Evolutionary conservation across 257 asterid genomes (phyloP).

Genomic region (Solanum etuberosum): DNA sequence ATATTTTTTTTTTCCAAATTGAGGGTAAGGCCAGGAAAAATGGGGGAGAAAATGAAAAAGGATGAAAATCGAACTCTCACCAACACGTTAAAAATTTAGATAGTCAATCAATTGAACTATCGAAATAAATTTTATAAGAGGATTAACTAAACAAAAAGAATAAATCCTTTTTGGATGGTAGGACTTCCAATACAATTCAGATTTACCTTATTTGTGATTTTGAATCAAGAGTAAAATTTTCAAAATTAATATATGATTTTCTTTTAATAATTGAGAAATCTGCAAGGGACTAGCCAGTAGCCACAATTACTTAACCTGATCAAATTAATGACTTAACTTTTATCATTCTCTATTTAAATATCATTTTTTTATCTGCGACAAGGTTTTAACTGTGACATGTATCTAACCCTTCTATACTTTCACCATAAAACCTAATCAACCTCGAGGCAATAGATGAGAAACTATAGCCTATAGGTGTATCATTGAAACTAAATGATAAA

Average conservation of each 20-base stretch:
- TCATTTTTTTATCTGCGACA: accelerated
- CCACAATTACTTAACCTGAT: too few relatives aligned
- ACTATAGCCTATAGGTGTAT: not conserved
- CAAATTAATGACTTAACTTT: too few relatives aligned
- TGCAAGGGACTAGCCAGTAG: too few relatives aligned
- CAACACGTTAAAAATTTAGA: too few relatives aligned
- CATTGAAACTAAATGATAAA: not conserved
- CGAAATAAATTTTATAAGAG: not conserved
- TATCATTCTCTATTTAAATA: not conserved
- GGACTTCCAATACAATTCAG: not conserved
- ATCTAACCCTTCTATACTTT: too few relatives aligned
- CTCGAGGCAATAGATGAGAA: not conserved
- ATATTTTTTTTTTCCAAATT: not conserved
- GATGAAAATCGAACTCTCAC: not conserved
- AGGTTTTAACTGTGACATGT: not conserved
- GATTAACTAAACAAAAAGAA: not conserved
- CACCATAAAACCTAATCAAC: not conserved
- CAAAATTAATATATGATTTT: too few relatives aligned
- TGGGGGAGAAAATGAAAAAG: not conserved
- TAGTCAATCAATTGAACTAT: too few relatives aligned
- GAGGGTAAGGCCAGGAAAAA: not conserved
- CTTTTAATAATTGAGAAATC: not conserved
- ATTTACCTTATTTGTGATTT: not conserved
- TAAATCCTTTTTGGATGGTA: not conserved
- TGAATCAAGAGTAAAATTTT: not conserved